Base-by-base conservation (phyloP, 2,329 filamentous ascomycete species). In the Aureobasidium leucospermi region DNA sequence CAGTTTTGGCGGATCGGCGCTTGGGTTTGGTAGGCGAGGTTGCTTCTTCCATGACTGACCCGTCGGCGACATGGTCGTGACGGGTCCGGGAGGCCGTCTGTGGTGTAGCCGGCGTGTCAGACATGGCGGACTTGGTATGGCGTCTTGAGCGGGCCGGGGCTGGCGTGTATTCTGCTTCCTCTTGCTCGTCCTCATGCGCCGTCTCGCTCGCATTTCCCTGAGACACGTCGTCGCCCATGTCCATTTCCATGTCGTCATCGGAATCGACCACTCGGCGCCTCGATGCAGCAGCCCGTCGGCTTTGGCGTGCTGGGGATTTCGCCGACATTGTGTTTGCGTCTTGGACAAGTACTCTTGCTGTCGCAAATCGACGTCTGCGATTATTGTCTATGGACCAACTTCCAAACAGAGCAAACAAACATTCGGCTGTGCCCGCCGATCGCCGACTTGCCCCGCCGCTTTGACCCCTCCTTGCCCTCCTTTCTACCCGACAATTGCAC, bases 221-320 rank as follows among this genome's bases (percentile, higher is more conserved):
- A 74, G 88, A 84, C 60, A 90, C 88, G 61, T 59, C 90, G 39
- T 58, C 55, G 39, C 34, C 43, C 52, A 56, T 56, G 31, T 55
- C 51, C 31, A 51, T 19, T 7, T 53, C 49, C 34, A 57, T 38
- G 32, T 95, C 90, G 43, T 93, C 90, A 28, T 84, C 82, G 19
- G 83, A 79, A 8, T 95, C 90, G 61, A 92, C 77, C 49, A 95
- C 81, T 53, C 87, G 83, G 66, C 85, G 88, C 67, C 87, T 85
- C 69, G 90, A 83, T 56, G 87, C 73, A 45, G 81, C 80, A 52
- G 78, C 80, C 59, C 85, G 79, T 69, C 86, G 79, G 59, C 82
- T 81, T 10, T 85, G 80, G 65, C 86, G 78, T 47, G 79, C 74
- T 36, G 78, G 71, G 38, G 74, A 74, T 58, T 66, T 61, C 29